Conservation (phyloP, 2,329 filamentous ascomycete species). For the Fusarium sp. region DNA sequence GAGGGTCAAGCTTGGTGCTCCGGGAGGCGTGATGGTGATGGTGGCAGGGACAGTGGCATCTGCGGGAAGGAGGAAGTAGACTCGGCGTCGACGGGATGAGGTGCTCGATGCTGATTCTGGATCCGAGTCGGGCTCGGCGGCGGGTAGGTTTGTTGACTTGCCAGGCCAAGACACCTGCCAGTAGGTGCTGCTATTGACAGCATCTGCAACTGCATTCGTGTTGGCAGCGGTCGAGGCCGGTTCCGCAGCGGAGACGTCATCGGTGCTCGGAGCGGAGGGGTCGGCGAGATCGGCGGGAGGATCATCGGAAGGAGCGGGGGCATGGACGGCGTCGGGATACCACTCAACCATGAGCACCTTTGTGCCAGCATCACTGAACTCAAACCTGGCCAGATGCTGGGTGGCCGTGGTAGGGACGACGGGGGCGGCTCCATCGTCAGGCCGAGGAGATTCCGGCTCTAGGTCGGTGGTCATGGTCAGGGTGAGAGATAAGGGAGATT, state of each 20-base stretch:
- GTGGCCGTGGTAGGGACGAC: constrained; percentile 40
- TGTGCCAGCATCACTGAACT: constrained; percentile 86
- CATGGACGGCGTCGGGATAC: constrained; percentile 57
- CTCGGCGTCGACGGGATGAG: constrained; percentile 58
- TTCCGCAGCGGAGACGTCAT: constrained; percentile 35
- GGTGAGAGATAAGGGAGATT: constrained; percentile 10
- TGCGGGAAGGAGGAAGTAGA: constrained; percentile 83
- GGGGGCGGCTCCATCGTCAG: constrained; percentile 38
- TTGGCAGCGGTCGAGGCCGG: constrained; percentile 18
- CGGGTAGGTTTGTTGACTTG: constrained; percentile 74
- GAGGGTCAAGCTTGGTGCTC: constrained; percentile 59
- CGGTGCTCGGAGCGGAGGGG: constrained; percentile 23
- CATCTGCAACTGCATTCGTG: background rate
- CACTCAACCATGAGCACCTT: constrained; percentile 95
- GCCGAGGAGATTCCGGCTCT: constrained; percentile 48
- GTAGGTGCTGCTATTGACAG: constrained; percentile 25
- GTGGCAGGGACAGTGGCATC: constrained; percentile 74
- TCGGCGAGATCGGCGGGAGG: constrained; percentile 15
- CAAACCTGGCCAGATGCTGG: constrained; percentile 72
- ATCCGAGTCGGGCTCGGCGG: constrained; percentile 52
- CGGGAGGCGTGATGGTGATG: constrained; percentile 67
- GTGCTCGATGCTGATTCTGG: constrained; percentile 44
- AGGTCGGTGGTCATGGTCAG: constrained; percentile 42
- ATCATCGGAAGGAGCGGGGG: constrained; percentile 26
- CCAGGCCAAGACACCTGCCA: constrained; percentile 89